These are phyloP conservation scores for Ormosia emarginata DNA, from an alignment of 306 rosid species.

Conservation along the genomic window DNA sequence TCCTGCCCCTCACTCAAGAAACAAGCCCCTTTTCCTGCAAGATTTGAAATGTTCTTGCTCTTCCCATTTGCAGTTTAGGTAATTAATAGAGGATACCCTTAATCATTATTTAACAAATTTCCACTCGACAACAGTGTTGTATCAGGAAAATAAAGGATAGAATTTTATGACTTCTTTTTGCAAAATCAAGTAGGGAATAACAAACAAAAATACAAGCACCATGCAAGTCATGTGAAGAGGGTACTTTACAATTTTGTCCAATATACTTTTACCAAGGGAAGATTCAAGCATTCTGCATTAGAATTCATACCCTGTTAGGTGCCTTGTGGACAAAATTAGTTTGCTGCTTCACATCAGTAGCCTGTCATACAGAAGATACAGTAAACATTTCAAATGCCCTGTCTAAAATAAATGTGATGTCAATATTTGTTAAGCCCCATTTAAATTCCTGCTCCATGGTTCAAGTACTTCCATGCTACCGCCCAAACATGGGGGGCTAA, in stretches of 20 bases:
- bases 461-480: neutral
- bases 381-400: constrained; percentile 18
- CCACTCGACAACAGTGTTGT: neutral
- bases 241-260: constrained; percentile 7
- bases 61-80: constrained; percentile 5
- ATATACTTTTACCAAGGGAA: neutral
- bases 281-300: constrained; percentile 14
- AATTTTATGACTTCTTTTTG: neutral
- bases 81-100: constrained; percentile 12
- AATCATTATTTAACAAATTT: neutral
- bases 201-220: neutral
- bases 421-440: constrained; percentile 3
- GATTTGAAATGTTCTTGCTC: constrained; percentile 12
- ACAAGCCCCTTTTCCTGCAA: neutral
- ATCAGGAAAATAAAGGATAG: neutral
- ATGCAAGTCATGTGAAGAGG: neutral
- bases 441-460: neutral
- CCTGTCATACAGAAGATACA: constrained; percentile 48
- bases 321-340: constrained; percentile 69
- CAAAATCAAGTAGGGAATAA: neutral
- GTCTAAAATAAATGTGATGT: neutral
- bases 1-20: neutral
- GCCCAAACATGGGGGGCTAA: neutral
- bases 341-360: constrained; percentile 54
- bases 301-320: constrained; percentile 57